Evolutionary conservation across 2,329 filamentous ascomycete species (phyloP), one percentile per base, ranked within the genome.

Genomic region (Penicillium sp.): DNA sequence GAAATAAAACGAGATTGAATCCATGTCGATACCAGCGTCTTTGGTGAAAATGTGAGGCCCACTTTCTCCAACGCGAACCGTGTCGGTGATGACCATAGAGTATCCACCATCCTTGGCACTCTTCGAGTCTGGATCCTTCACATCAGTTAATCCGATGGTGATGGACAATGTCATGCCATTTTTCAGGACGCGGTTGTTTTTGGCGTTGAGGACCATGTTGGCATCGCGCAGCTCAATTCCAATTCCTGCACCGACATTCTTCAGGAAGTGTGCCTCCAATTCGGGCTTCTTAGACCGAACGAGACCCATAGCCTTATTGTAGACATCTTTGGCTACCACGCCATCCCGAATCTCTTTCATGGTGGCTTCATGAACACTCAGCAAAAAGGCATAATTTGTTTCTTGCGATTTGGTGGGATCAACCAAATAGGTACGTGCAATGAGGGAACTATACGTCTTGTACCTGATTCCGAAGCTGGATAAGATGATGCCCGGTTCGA

Each of bases 1-100:
- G 77, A 99, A 99, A 74, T 96, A 97, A 77, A 99, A 99, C 0
- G 92, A 95, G 33, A 92, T 92, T 3, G 90, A 90, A 63, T 97
- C 93, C 51, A 95, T 82, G 64, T 95, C 92, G 25, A 88, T 88
- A 2, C 91, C 85, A 0, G 92, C 91, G 66, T 96, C 91, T 51
- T 89, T 90, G 14, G 93, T 99, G 73, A 99, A 97, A 25, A 96
- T 84, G 28, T 95, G 89, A 29, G 73, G 75, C 3, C 76, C 74
- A 47, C 65, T 71, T 5, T 81, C 77, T 10, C 87, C 88, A 41
- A 96, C 89, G 61, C 93, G 89, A 37, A 99, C 86, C 0, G 95
- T 99, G 71, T 99, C 93, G 1, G 88, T 91, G 39, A 99, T 81
- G 41, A 95, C 80, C 58, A 99, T 80, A 0, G 91, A 93, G 68